These are phyloP conservation scores for Hypoxylon sp. DNA, from an alignment of 2,329 filamentous ascomycete species.

Conservation along the genomic window DNA sequence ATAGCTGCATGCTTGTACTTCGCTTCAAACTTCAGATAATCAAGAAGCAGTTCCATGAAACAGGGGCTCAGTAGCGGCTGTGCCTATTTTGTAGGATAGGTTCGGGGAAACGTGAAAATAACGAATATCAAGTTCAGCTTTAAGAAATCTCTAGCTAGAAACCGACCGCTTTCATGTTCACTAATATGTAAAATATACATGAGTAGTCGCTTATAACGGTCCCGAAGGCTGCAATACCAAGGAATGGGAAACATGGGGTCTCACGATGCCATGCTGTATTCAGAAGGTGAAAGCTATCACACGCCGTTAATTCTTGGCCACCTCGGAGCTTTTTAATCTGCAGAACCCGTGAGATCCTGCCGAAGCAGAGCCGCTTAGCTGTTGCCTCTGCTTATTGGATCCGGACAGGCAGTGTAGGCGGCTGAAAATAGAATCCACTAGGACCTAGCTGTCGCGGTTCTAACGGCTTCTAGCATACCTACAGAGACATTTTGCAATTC, in stretches of 20 bases:
- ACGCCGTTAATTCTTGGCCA: conserved; percentile 4
- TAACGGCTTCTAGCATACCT: neutral
- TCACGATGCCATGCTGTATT: neutral
- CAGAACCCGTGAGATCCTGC: neutral
- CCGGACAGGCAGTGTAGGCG: neutral
- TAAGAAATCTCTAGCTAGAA: no score
- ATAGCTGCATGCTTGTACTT: no score
- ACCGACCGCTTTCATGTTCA: no score
- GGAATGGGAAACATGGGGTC: conserved; percentile 20
- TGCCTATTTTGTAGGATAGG: no score
- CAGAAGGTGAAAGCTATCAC: conserved; percentile 13
- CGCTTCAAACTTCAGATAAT: no score
- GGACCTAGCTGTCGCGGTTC: neutral
- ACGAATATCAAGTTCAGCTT: no score
- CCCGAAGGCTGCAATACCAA: neutral
- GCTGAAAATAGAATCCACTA: neutral
- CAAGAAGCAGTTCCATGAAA: no score
- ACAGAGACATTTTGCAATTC: neutral
- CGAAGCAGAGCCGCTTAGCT: conserved; percentile 5
- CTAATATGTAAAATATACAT: no score
- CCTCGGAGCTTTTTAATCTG: no score
- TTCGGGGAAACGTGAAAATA: no score
- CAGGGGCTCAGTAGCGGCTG: no score
- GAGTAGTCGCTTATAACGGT: no score
- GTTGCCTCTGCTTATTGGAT: neutral